Base-by-base conservation (phyloP, 2,329 filamentous ascomycete genomes). In the Dothistroma septosporum region DNA sequence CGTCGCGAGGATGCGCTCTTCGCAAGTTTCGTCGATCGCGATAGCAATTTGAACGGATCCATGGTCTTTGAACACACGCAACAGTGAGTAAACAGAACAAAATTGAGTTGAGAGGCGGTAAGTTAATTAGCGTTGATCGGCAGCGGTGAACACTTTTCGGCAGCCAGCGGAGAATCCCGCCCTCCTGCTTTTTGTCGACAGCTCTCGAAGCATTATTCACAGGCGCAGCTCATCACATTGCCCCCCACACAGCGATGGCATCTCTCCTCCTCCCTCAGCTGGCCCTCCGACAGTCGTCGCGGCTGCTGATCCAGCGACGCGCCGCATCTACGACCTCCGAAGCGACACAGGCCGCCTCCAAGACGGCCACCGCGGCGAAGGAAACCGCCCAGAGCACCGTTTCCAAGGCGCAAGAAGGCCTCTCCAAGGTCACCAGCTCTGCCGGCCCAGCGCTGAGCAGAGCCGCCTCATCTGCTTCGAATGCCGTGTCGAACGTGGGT, bases 351-450 rank as follows among this genome's bases (percentile, higher is more conserved):
- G 75, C 76, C 28, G 79, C 76, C 53, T 73, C 72, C 55, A 62
- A 67, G 37, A 66, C 67, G 50, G 72, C 73, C 59, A 65, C 68
- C 32, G 75, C 75, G 62, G 74, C 74, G 47, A 80, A 80, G 74
- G 77, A 80, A 65, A 77, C 75, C 65, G 74, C 76, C 57, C 69
- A 73, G 57, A 67, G 73, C 58, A 74, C 72, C 32, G 66, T 69
- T 61, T 66, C 64, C 71, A 91, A 91, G 83, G 92, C 91, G 61
- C 84, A 87, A 67, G 83, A 96, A 79, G 91, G 92, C 66, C 85
- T 97, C 58, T 91, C 89, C 70, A 87, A 87, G 74, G 92, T 94
- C 72, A 83, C 88, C 66, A 87, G 89, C 70, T 87, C 90, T 57
- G 92, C 92, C 70, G 90, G 90, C 60, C 87, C 90, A 63, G 90